Conservation (phyloP, 371 early-diverging fungal genomes). For the Apophysomyces trapeziformis region DNA sequence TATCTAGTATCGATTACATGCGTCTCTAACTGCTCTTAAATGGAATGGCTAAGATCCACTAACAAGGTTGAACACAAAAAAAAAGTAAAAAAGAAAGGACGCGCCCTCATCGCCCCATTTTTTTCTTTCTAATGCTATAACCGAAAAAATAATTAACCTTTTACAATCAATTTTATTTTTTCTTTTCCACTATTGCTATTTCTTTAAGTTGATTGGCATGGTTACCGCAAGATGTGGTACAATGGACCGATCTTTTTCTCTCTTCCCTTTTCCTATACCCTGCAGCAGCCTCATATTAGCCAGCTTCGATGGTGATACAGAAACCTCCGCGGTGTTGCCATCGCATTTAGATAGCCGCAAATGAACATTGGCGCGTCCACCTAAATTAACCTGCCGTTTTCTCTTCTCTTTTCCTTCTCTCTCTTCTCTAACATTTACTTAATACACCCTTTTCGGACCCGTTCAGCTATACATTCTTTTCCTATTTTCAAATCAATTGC, state of each 20-base stretch:
- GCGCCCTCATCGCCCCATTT: constrained; percentile 12
- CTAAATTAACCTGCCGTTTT: constrained; percentile 3
- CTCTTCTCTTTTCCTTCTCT: background rate
- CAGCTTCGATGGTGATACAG: constrained; percentile 9
- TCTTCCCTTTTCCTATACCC: background rate
- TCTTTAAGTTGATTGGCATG: background rate
- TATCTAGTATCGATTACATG: background rate
- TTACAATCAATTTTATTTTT: background rate
- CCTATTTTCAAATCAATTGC: too few relatives aligned
- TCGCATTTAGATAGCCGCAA: constrained; percentile 3
- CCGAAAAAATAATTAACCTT: constrained; percentile 3
- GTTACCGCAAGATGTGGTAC: constrained; percentile 1
- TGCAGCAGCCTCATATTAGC: constrained; percentile 1
- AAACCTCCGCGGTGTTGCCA: constrained; percentile 7
- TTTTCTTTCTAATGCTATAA: background rate
- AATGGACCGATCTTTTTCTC: background rate
- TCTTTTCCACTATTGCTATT: background rate
- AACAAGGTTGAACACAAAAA: constrained; percentile 7
- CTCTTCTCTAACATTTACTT: background rate
- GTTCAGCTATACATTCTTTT: too few relatives aligned
- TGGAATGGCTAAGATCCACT: background rate
- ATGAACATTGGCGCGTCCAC: constrained; percentile 5
- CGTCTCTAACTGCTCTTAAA: background rate
- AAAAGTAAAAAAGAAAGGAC: background rate
- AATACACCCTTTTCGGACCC: too few relatives aligned